phyloP scores from a whole-genome alignment of 495 filamentous ascomycete species.

The Darksidea phi region DNA sequence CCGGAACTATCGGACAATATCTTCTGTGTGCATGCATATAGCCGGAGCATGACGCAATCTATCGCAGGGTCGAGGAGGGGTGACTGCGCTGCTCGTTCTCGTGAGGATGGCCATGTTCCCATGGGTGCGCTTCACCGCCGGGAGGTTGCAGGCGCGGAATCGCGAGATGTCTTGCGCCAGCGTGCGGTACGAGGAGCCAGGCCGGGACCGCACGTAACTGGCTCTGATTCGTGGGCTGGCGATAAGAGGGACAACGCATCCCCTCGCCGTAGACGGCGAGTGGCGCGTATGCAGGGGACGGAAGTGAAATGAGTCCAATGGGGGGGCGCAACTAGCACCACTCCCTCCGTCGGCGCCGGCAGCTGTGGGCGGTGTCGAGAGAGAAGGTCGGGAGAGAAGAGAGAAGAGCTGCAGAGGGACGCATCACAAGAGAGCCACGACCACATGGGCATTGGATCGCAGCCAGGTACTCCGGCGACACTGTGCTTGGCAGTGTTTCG shows the following conservation, averaged over 20 bases:
- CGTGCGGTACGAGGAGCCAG: background rate
- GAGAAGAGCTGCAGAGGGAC: background rate
- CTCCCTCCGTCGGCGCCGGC: background rate
- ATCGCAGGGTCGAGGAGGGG: background rate
- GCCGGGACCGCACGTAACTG: constrained; percentile 14
- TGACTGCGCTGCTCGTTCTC: background rate
- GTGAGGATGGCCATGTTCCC: background rate
- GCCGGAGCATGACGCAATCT: constrained; percentile 20
- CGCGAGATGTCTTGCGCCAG: background rate
- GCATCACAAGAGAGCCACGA: background rate
- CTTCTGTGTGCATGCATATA: constrained; percentile 9
- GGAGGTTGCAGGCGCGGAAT: background rate
- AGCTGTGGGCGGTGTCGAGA: background rate
- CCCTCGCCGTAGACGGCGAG: constrained; percentile 9
- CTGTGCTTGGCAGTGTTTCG: constrained; percentile 13
- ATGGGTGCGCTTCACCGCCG: background rate
- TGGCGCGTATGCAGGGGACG: constrained; percentile 1
- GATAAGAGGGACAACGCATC: constrained; percentile 32
- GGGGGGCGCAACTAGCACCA: background rate
- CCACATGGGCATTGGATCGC: background rate
- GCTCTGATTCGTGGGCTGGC: constrained; percentile 23
- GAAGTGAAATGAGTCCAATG: constrained; percentile 6
- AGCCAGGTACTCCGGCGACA: background rate
- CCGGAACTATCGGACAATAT: constrained; percentile 14
- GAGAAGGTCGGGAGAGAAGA: background rate